Evolutionary conservation across 2,329 filamentous ascomycete genomes (phyloP), one percentile per base, ranked within the genome.

Genomic region (Trichoderma gracile): DNA sequence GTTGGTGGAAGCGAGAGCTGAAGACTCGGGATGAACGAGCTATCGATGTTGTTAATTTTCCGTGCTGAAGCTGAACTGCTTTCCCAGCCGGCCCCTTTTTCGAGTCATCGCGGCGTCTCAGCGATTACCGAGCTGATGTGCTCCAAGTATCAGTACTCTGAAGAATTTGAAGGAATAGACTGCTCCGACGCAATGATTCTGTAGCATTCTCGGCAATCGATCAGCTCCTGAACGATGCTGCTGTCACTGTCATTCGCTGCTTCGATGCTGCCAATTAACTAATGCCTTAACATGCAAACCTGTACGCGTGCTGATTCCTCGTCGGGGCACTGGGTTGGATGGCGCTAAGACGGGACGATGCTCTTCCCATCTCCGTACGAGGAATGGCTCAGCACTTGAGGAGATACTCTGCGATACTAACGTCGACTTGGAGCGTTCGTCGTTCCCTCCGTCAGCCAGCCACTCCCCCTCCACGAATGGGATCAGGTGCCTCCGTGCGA

Each of bases 401-500:
- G 33, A 12, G 33, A 12, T 38, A 50, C 30, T 60, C 46, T 47
- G 57, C 47, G 50, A 52, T 57, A 57, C 40, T 46, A 57, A 43
- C 33, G 56, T 47, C 55, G 33, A 38, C 17, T 47, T 60, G 55
- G 19, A 50, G 49, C 49, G 25, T 52, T 52, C 45, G 33, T 38
- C 14, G 50, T 56, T 63, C 40, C 40, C 54, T 64, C 45, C 53
- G 45, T 58, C 54, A 57, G 45, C 45, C 54, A 57, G 53, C 52
- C 61, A 45, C 49, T 55, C 54, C 63, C 63, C 63, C 56, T 65
- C 63, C 49, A 46, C n/a, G 25, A 38, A 40, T 53, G 63, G 33
- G 46, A 65, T 65, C 56, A 65, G 63, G 63, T 61, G 55, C 47
- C 63, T 65, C 63, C 63, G 55, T 65, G 63, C 63, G 63, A 61